Evolutionary conservation across 148 eudicot species (phyloP).

Genomic region (Vaccinium macrocarpon): DNA sequence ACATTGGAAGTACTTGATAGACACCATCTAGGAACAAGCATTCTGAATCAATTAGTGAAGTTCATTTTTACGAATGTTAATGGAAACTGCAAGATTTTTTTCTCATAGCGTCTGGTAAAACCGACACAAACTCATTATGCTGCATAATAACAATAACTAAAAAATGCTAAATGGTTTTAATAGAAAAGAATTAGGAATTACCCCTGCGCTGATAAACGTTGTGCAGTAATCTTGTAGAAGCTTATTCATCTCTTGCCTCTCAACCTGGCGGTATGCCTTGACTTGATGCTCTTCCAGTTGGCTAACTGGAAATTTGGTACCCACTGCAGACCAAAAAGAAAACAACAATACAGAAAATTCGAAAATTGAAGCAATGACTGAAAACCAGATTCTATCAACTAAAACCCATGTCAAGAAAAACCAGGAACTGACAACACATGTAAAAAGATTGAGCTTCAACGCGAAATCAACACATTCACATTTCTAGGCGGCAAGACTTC

Average conservation of each 20-base stretch:
- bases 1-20: no score
- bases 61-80: no score
- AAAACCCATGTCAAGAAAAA: background rate
- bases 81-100: background rate
- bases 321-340: conserved; percentile 45
- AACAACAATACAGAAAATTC: background rate
- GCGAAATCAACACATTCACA: background rate
- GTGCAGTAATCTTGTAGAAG: conserved; percentile 42
- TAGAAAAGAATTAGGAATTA: conserved; percentile 22
- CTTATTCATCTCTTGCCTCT: conserved; percentile 44
- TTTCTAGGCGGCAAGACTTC: background rate
- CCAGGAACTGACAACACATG: background rate
- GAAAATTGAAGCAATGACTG: no score
- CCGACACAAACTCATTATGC: background rate
- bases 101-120: background rate
- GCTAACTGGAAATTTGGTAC: conserved; percentile 48
- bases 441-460: background rate
- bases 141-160: background rate
- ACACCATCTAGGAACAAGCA: no score
- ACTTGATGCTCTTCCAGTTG: conserved; percentile 45
- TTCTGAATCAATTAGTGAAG: no score
- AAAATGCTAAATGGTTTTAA: background rate
- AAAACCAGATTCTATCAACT: background rate
- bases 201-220: conserved; percentile 58
- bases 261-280: conserved; percentile 43